Evolutionary conservation across 305 asterid species (phyloP).

Genomic region (Rubia balearica): DNA sequence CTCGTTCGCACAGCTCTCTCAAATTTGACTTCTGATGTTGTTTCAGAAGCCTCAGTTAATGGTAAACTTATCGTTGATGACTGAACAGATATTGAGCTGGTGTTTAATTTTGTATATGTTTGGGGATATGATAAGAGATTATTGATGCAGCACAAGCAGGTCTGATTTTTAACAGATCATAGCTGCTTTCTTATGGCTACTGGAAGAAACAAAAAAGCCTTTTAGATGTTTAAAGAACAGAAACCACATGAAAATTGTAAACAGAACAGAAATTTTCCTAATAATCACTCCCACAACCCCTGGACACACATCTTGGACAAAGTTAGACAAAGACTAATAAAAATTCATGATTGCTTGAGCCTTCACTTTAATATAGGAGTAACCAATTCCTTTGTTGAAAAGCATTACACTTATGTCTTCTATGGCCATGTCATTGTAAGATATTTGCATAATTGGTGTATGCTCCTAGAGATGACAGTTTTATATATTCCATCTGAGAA

Average conservation of each 20-base stretch:
- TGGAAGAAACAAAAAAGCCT: neutral
- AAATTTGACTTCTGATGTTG: slow-evolving; percentile 73
- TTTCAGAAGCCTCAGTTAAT: slow-evolving; percentile 90
- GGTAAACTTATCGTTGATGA: slow-evolving; percentile 36
- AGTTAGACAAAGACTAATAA: neutral
- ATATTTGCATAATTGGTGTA: neutral
- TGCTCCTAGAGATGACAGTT: neutral
- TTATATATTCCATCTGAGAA: neutral
- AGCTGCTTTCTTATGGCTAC: neutral
- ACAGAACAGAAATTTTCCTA: neutral
- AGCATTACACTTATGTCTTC: neutral
- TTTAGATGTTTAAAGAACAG: neutral
- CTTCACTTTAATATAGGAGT: neutral
- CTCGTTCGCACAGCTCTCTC: slow-evolving; percentile 88
- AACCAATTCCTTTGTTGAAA: neutral
- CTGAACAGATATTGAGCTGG: neutral
- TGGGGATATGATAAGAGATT: neutral
- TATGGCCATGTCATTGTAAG: neutral
- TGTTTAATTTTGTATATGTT: neutral
- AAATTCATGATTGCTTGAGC: neutral
- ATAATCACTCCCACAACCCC: neutral
- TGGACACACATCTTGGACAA: neutral
- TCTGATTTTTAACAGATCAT: neutral
- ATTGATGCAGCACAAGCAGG: neutral
- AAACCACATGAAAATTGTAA: neutral